Conservation (phyloP, 805 yeast species). For the Candida manassasensis region DNA sequence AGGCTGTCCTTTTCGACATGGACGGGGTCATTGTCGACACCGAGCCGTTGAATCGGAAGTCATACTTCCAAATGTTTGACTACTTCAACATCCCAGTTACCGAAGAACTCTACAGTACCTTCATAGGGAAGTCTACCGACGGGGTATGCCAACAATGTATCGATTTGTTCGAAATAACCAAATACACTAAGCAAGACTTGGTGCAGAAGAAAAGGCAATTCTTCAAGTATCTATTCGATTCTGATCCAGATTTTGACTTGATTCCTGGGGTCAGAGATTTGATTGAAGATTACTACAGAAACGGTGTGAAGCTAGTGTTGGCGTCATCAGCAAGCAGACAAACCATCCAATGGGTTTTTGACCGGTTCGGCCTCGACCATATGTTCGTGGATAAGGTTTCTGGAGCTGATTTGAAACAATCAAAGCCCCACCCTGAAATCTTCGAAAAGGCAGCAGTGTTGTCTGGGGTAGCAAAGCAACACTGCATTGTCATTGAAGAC, state of each 20-base stretch:
- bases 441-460: slow-evolving; percentile 1
- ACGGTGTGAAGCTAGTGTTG: slow-evolving; percentile 2
- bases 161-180: neutral
- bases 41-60: slow-evolving; percentile 2
- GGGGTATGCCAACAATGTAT: slow-evolving; percentile 2
- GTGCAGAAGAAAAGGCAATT: neutral
- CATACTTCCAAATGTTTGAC: slow-evolving; percentile 2
- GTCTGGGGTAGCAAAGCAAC: neutral
- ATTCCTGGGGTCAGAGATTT: slow-evolving; percentile 3
- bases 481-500: slow-evolving; percentile 3
- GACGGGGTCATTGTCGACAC: slow-evolving; percentile 5
- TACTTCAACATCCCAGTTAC: slow-evolving; percentile 1
- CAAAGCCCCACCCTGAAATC: slow-evolving; percentile 4
- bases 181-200: neutral
- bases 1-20: slow-evolving; percentile 3
- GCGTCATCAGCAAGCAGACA: slow-evolving; percentile 3
- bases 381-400: slow-evolving; percentile 3
- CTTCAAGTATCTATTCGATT: slow-evolving; percentile 1
- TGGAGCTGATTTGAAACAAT: slow-evolving; percentile 2
- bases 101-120: slow-evolving; percentile 1
- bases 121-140: slow-evolving; percentile 2
- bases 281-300: slow-evolving; percentile 3
- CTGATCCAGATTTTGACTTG: slow-evolving; percentile 2
- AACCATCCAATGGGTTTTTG: slow-evolving; percentile 2
- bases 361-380: slow-evolving; percentile 1